Evolutionary conservation across 1,139 yeast species (phyloP).

Genomic region (Diutina scorzettiae): DNA sequence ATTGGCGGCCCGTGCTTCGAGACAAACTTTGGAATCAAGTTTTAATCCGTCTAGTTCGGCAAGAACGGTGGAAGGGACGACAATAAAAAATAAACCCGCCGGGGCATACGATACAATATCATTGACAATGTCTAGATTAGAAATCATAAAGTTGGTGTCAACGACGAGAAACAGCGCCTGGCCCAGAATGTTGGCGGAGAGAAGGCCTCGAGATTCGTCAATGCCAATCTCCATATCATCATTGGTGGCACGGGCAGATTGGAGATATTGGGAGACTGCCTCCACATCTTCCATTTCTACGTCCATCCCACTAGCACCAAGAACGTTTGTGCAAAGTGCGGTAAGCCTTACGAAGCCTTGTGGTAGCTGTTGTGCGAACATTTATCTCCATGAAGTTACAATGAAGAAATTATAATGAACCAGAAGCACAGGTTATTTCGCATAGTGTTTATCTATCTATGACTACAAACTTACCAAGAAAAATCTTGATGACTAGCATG

Average conservation of each 20-base stretch:
- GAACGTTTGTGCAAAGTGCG: too few species aligned
- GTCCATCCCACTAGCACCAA: too few species aligned
- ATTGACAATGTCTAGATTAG: slow-evolving; percentile 48
- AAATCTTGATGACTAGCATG: too few species aligned
- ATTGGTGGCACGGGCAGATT: background rate
- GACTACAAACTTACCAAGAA: too few species aligned
- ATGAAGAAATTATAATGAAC: too few species aligned
- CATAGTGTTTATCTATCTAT: too few species aligned
- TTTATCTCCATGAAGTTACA: too few species aligned
- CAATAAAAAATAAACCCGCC: slow-evolving; percentile 34
- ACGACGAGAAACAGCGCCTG: slow-evolving; percentile 29
- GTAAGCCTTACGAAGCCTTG: too few species aligned
- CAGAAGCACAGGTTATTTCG: too few species aligned
- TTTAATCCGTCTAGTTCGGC: slow-evolving; percentile 66
- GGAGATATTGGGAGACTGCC: background rate
- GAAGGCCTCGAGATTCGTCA: background rate
- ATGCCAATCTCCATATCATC: background rate
- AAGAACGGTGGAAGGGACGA: slow-evolving; percentile 61
- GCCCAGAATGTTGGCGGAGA: background rate
- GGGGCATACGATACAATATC: slow-evolving; percentile 29
- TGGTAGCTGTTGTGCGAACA: too few species aligned
- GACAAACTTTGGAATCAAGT: slow-evolving; percentile 7
- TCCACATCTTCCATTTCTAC: slow-evolving; percentile 1
- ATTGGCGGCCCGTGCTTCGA: slow-evolving; percentile 56
- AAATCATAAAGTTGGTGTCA: slow-evolving; percentile 69